Conservation (phyloP, 306 rosid species). For the Casuarina equisetifolia region DNA sequence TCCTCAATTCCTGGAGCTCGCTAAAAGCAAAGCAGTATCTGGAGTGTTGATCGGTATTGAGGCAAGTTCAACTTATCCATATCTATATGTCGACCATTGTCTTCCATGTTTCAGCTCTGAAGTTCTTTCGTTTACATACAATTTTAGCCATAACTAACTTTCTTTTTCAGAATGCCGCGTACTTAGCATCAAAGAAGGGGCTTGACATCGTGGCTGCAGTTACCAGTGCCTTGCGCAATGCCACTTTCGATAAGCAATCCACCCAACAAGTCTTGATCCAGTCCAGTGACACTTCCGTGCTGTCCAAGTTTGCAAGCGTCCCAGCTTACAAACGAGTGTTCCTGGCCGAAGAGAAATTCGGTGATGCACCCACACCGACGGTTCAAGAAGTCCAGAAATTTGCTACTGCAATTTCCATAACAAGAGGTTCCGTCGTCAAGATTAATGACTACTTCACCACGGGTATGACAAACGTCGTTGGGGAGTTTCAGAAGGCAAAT, state of each 20-base stretch:
- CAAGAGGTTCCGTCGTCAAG: slow-evolving; percentile 26
- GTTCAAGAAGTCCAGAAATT: slow-evolving; percentile 64
- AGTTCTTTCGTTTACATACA: neutral
- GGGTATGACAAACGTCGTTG: slow-evolving; percentile 41
- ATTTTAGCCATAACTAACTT: neutral
- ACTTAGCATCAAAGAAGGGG: slow-evolving; percentile 70
- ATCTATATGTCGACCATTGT: neutral
- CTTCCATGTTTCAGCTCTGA: slow-evolving; percentile 1
- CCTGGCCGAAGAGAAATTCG: slow-evolving; percentile 26
- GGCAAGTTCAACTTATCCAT: slow-evolving; percentile 30
- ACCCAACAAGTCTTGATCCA: slow-evolving; percentile 64
- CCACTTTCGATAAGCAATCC: slow-evolving; percentile 68
- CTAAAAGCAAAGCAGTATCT: slow-evolving; percentile 67
- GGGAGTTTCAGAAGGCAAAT: slow-evolving; percentile 59
- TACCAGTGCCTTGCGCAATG: slow-evolving; percentile 54
- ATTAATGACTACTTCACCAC: slow-evolving; percentile 25
- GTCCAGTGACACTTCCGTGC: slow-evolving; percentile 86
- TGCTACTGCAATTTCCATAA: slow-evolving; percentile 63
- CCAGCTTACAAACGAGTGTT: slow-evolving; percentile 59
- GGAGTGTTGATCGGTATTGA: slow-evolving; percentile 66
- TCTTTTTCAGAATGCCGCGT: slow-evolving; percentile 70
- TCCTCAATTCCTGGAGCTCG: slow-evolving; percentile 68
- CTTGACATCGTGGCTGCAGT: slow-evolving; percentile 69
- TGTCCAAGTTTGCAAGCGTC: slow-evolving; percentile 54
- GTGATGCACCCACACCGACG: slow-evolving; percentile 42